Base-by-base conservation (phyloP, 192 early-diverging fungal species). In the Umbelopsis ramanniana region DNA sequence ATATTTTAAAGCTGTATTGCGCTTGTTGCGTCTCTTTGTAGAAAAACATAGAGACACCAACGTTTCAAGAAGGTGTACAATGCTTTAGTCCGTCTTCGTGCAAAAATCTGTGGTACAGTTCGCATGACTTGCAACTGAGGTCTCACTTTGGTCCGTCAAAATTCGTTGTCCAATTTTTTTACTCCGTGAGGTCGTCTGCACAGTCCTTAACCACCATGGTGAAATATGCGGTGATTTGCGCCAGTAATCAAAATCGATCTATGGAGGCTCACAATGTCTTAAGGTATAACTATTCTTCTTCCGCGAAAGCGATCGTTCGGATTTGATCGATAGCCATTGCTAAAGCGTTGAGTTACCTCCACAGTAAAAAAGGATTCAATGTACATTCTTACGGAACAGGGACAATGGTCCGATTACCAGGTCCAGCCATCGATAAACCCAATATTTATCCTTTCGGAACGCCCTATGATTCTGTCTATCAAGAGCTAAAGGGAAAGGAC, bases 231-330 rank as follows among this genome's bases (percentile, higher is more conserved):
- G 94, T 99, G 4, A 93, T 99, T 45, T 99, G 97, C 72, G 95
- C 95, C 26, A 96, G 94, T 72, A 99, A 99, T 75, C 95, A 96
- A 84, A 99, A 99, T 78, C 86, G 97, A 38, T 93, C 92, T 78
- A 99, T 99, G 97, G 97, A 99, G 73, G 96, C 90, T 0, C 96
- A 97, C 69, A 85, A 89, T 79, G 91, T 93, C 46, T 83, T 97
- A 11, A 70, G 75, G 89, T 89, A 83, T 26, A 8, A 2, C 15
- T 14, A 38, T 35, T 33, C 11, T 37, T 38, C 3, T 19, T 19
- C 22, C 6, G 29, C 11, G 6, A 7, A 11, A 43, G 40, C 40
- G 40, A 43, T 43, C 8, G 6, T 12, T 11, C 40, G 11, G 1
- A 5, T 43, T 43, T 43, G 40, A 43, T 43, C 40, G 11, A 43